phyloP scores from a whole-genome alignment of 108 stramenopile species.

The Schizochytrium sp. region DNA sequence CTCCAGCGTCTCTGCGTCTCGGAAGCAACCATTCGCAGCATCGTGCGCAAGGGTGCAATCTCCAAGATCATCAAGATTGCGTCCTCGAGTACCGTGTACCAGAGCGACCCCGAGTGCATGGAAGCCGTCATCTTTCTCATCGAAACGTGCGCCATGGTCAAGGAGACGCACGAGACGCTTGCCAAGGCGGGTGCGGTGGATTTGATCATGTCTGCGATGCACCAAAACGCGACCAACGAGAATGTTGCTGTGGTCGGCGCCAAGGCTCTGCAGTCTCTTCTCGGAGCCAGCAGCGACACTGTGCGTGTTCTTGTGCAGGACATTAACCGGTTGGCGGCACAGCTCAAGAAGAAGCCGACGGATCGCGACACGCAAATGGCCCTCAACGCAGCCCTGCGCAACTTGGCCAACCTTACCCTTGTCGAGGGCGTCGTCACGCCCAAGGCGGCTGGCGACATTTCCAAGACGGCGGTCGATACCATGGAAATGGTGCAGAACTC shows the following conservation, averaged over 20 bases:
- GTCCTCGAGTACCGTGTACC: neutral
- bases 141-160: neutral
- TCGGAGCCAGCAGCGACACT: neutral
- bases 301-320: neutral
- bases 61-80: neutral
- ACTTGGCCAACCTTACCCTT: conserved; percentile 14
- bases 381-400: conserved; percentile 12
- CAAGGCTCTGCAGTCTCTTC: neutral
- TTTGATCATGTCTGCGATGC: conserved; percentile 22
- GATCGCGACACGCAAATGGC: neutral
- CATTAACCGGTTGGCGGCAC: neutral
- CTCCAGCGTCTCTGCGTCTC: neutral
- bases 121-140: neutral
- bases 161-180: neutral
- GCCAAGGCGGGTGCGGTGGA: neutral
- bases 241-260: neutral
- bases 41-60: neutral
- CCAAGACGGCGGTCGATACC: neutral
- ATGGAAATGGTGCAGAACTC: neutral
- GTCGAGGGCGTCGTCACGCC: conserved; percentile 22
- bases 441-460: neutral
- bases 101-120: conserved; percentile 15
- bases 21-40: neutral
- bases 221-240: neutral
- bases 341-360: neutral